Conservation (phyloP, 441 rosid species). For the Populus hybrid region DNA sequence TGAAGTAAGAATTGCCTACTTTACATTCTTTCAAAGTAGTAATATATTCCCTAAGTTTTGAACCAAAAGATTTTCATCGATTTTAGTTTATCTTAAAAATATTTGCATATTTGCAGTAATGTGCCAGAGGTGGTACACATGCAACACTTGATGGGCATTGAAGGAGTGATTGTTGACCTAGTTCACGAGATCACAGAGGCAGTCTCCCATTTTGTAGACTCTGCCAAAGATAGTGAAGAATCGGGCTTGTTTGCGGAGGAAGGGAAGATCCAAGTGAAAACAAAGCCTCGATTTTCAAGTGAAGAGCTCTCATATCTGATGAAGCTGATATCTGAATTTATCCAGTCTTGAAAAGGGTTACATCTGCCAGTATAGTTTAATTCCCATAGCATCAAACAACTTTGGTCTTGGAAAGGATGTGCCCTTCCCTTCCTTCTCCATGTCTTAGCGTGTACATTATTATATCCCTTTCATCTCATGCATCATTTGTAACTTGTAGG, state of each 20-base stretch:
- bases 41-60: not conserved
- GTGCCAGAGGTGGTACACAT: slow-evolving; percentile 66
- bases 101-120: slow-evolving; percentile 39
- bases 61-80: not conserved
- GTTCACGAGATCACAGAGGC: slow-evolving; percentile 69
- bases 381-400: too few species aligned
- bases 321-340: slow-evolving; percentile 41
- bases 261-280: slow-evolving; percentile 17
- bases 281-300: slow-evolving; percentile 31
- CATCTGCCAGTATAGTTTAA: slow-evolving; percentile 14
- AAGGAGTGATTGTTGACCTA: slow-evolving; percentile 84
- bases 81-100: not conserved
- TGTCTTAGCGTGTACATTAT: not conserved
- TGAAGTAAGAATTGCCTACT: slow-evolving; percentile 42
- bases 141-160: slow-evolving; percentile 79
- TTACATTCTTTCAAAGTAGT: not conserved
- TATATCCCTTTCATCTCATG: too few species aligned
- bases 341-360: slow-evolving; percentile 11
- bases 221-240: slow-evolving; percentile 23
- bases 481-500: too few species aligned
- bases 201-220: slow-evolving; percentile 19
- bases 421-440: not conserved
- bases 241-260: slow-evolving; percentile 19
- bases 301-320: slow-evolving; percentile 37
- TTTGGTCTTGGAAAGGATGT: not conserved